phyloP scores from a whole-genome alignment of 108 stramenopile species.

The Aurantiochytrium sp. region DNA sequence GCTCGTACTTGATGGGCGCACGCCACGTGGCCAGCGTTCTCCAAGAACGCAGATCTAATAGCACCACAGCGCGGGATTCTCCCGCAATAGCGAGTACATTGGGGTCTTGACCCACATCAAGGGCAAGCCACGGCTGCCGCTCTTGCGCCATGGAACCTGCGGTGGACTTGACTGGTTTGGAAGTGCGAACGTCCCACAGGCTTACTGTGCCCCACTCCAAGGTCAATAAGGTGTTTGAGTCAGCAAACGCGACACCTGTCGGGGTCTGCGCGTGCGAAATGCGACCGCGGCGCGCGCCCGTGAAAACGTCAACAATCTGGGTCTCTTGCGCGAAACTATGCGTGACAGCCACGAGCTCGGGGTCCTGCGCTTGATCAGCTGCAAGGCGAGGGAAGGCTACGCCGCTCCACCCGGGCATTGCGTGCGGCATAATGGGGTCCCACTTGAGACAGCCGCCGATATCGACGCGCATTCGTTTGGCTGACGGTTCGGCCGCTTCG shows the following conservation, averaged over 20 bases:
- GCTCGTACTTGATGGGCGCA: constrained; percentile 12
- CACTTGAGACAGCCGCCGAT: neutral
- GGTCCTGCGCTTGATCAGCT: neutral
- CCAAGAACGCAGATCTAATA: neutral
- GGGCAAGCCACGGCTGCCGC: neutral
- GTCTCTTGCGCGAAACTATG: neutral
- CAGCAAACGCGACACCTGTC: neutral
- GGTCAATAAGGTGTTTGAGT: neutral
- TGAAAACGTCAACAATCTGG: neutral
- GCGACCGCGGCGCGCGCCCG: neutral
- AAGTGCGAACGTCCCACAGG: neutral
- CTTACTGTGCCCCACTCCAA: neutral
- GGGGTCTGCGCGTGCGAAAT: neutral
- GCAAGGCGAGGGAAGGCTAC: neutral
- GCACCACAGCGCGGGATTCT: neutral
- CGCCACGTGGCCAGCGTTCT: neutral
- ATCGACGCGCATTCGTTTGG: neutral
- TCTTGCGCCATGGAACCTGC: neutral
- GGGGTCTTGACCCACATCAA: neutral
- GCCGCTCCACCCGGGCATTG: neutral
- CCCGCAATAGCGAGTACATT: neutral
- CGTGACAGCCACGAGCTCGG: neutral
- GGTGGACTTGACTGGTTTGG: neutral
- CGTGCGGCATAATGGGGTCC: neutral
- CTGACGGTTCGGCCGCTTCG: neutral